These are phyloP conservation scores for Tricholoma terreum DNA, from an alignment of 768 basidiomycete genomes.

Conservation along the genomic window DNA sequence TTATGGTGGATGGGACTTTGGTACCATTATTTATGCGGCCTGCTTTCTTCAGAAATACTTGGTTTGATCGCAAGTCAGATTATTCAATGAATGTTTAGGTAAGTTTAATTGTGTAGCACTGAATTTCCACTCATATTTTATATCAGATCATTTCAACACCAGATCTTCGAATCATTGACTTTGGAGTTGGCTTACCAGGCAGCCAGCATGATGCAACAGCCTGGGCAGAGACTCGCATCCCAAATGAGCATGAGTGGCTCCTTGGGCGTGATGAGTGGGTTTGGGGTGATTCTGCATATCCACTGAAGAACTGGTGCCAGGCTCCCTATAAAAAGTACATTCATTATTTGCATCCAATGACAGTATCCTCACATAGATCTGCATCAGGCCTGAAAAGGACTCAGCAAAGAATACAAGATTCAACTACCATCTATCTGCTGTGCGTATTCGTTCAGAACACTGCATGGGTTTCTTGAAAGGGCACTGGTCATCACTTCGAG, in stretches of 20 bases:
- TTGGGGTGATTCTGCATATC: slow-evolving; percentile 26
- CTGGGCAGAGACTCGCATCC: slow-evolving; percentile 25
- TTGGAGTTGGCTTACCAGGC: slow-evolving; percentile 26
- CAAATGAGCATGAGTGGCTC: slow-evolving; percentile 13
- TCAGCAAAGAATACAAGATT: neutral
- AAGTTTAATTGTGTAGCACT: neutral
- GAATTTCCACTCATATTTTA: neutral
- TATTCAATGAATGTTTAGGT: neutral
- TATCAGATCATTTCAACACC: slow-evolving; percentile 14
- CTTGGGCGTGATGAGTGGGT: slow-evolving; percentile 25
- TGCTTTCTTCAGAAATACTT: neutral
- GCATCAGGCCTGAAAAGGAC: slow-evolving; percentile 20
- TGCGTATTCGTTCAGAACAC: slow-evolving; percentile 25
- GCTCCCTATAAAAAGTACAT: slow-evolving; percentile 22
- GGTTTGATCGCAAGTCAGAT: neutral
- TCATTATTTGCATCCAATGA: neutral
- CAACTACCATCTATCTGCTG: neutral
- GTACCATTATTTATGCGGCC: slow-evolving; percentile 22
- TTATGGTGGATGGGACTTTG: slow-evolving; percentile 37
- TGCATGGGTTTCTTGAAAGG: slow-evolving; percentile 29
- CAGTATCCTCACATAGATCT: neutral
- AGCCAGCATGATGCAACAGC: slow-evolving; percentile 33
- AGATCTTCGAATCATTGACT: slow-evolving; percentile 27
- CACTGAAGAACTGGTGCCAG: slow-evolving; percentile 19
- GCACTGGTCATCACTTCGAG: slow-evolving; percentile 22